Evolutionary conservation across 2,329 filamentous ascomycete species (phyloP), one percentile per base, ranked within the genome.

Genomic region (Aspergillus sp.): DNA sequence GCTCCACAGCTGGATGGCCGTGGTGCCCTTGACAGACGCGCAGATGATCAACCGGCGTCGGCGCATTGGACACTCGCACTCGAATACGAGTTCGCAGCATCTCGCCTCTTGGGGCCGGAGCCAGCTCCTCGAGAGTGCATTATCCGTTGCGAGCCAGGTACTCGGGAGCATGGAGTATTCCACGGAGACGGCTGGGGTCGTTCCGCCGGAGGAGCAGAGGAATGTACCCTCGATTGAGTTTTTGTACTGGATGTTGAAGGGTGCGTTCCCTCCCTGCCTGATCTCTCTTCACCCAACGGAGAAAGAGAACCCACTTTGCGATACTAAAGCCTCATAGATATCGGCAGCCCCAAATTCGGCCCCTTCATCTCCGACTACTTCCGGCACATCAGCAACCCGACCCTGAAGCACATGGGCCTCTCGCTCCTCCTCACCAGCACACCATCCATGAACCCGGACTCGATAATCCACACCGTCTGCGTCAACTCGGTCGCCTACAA

Each of bases 231-330:
- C 65, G 15, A 9, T 58, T 28, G 68, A 69, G 49, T 62, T 69
- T 11, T 48, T 69, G 9, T 45, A 52, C 3, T 69, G 68, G 68
- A 69, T 69, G 66, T 38, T 69, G 46, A 67, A 68, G 59, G 68
- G 68, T 69, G 62, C 8, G 9, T 7, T 28, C 25, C 6, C 25
- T 28, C 25, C 25, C 25, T 28, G 4, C 25, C 25, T 7, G 25
- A 28, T 28, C 25, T 28, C 25, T 28, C 25, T 7, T 28, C 6
- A 7, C 19, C 3, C 25, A 28, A 7, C 25, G 25, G 6, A 28
- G 25, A 28, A 28, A 7, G 6, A 7, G 6, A 28, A 7, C 25
- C 25, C 25, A 28, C 25, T 4, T 4, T 28, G 25, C 25, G 6
- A 28, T 28, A 28, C 25, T 28, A 28, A 28, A 28, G 6, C 4